Evolutionary conservation across 2,329 filamentous ascomycete genomes (phyloP), one percentile per base, ranked within the genome.

Genomic region (Acephala macrosclerotiorum): DNA sequence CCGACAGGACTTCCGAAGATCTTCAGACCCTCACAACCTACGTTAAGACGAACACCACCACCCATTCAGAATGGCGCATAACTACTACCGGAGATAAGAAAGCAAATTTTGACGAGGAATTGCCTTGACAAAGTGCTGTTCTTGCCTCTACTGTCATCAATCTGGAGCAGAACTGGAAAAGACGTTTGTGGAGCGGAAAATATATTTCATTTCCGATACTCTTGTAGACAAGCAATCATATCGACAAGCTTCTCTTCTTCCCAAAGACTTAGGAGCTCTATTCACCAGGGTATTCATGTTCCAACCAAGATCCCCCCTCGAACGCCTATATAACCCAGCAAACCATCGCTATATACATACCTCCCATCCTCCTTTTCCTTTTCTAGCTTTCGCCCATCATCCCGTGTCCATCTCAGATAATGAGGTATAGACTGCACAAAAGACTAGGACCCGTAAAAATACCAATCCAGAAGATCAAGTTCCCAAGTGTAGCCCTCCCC

Each of bases 401-500:
- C n/a, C 45, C 9, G 14, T 16, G 6, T 22, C 45, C 11, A 12
- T 25, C 12, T 53, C 25, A 89, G 35, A 89, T 74, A 49, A 89
- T 84, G 63, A 89, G 73, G 70, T 89, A 89, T 60, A 89, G 73
- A 64, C 85, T 88, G 71, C 86, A 88, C 26, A 89, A 74, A 45
- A 92, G 76, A 77, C 90, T 92, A 1, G 91, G 91, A 0, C 90
- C 91, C 2, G 90, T 90, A 66, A 92, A 91, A n/a, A 94, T 84
- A 0, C 91, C 91, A 47, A 91, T 74, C 92, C 92, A 95, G 72
- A 94, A 94, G 2, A 93, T 82, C 8, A 92, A 76, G 74, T 95
- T 94, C 0, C 91, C 91, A 22, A 94, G 72, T 1, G 87, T 85
- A 71, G 85, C 82, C 71, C 83, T 82, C 26, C 85, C 85, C 70